Percentiles rank a stretch among this genome's conserved stretches.
Conservation (phyloP, 2,329 filamentous ascomycete species). For the Aspergillus aculeatus region DNA sequence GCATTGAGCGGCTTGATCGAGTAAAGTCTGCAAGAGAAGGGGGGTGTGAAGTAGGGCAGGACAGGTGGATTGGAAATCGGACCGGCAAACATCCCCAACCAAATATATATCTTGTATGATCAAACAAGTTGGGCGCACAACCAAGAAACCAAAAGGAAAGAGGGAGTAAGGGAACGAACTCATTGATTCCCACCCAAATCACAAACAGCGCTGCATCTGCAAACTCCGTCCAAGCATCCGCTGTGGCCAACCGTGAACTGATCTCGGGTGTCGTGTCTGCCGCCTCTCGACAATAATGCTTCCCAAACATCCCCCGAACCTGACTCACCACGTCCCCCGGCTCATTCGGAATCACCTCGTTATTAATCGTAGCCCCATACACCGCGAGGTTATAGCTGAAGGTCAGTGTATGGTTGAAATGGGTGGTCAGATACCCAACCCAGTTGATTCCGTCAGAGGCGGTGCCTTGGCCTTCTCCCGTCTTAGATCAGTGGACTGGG, state of each 20-base stretch:
- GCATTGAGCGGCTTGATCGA: neutral
- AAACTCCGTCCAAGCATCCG: neutral
- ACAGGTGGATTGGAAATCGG: neutral
- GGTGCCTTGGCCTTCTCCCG: conserved; percentile 4
- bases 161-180: neutral
- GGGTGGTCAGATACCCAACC: conserved; percentile 8
- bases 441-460: conserved; percentile 6
- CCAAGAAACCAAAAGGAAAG: neutral
- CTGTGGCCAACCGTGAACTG: too few species aligned
- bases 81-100: neutral
- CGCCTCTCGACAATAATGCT: neutral
- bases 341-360: neutral
- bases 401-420: conserved; percentile 2
- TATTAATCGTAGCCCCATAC: conserved; percentile 8
- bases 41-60: neutral
- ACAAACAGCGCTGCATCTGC: neutral
- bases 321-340: conserved; percentile 7
- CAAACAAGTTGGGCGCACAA: neutral
- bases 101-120: too few species aligned
- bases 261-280: neutral
- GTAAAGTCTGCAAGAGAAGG: neutral
- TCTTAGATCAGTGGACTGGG: neutral
- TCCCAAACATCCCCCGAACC: neutral
- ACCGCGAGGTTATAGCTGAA: conserved; percentile 11
- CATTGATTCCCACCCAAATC: neutral